Conservation (phyloP, 495 filamentous ascomycete genomes). For the Neurospora intermedia region DNA sequence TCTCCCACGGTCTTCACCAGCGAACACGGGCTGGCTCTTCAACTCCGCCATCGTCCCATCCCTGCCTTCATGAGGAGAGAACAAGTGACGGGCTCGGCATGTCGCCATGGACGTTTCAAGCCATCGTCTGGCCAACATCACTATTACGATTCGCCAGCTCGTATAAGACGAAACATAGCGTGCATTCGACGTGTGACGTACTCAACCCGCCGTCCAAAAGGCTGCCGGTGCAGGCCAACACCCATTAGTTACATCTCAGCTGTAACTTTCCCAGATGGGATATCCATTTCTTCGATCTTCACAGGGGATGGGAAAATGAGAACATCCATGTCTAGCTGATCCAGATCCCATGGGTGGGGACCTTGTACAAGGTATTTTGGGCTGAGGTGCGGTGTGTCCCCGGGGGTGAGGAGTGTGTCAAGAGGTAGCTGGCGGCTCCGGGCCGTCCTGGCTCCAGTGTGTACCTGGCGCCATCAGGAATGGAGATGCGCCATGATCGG, state of each 20-base stretch:
- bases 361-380: not conserved
- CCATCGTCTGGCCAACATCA: not conserved
- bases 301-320: not conserved
- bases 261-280: not conserved
- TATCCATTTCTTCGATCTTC: not conserved
- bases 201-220: not conserved
- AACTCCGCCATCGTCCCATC: not conserved
- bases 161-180: not conserved
- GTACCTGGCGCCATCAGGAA: not conserved
- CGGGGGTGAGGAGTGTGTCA: too few species aligned
- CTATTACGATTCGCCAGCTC: not conserved
- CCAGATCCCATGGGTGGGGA: not conserved
- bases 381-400: not conserved
- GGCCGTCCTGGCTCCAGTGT: not conserved
- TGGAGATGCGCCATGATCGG: not conserved
- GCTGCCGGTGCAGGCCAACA: not conserved
- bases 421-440: not conserved
- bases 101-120: not conserved
- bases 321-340: not conserved
- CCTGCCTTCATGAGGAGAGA: not conserved
- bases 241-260: not conserved
- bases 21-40: not conserved
- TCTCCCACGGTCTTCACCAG: not conserved
- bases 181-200: not conserved
- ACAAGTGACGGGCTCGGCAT: not conserved